Evolutionary conservation across 768 basidiomycete genomes (phyloP), one percentile per base, ranked within the genome.

Genomic region (Termitomyces sp.): DNA sequence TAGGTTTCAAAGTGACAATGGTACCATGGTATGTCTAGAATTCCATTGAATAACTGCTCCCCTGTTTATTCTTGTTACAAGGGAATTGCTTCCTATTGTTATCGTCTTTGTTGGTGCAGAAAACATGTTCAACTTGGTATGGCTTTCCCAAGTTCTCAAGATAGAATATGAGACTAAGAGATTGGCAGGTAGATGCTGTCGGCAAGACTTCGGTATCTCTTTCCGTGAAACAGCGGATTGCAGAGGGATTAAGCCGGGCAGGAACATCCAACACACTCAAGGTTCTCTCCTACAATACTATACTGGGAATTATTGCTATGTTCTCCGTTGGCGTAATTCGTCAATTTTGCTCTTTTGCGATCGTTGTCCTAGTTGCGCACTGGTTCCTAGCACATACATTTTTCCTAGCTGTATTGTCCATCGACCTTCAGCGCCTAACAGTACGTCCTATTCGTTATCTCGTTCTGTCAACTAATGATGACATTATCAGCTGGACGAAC

Each of bases 381-480:
- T 98, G 94, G 94, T 96, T 96, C 77, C 82, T 98, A 62, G 89
- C 96, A 15, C 93, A 97, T 69, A 97, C 94, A 0, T 96, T 98
- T 76, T 98, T 96, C 75, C 80, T 96, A 65, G 91, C 96, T 7
- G 94, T 97, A 32, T 77, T 99, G 29, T 94, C 94, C 0, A 97
- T 99, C 66, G 96, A 99, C 77, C 87, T 98, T 50, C 95, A 97
- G 66, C 86, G 96, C 50, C 75, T 99, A 31, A 96, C 96, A 77
- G 88, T 86, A 67, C 53, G 81, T 75, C 32, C 29, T 40, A 61
- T 42, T 12, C 1, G 5, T 14, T 42, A 60, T 52, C 40, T 40
- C 17, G 5, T 11, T 42, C 25, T 34, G 29, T 40, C 38, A 38
- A 63, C 56, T 69, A 36, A 42, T 36, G 8, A n/a, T 69, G 32